Base-by-base conservation (phyloP, 2,329 filamentous ascomycete species). In the Ampelomyces quisqualis region DNA sequence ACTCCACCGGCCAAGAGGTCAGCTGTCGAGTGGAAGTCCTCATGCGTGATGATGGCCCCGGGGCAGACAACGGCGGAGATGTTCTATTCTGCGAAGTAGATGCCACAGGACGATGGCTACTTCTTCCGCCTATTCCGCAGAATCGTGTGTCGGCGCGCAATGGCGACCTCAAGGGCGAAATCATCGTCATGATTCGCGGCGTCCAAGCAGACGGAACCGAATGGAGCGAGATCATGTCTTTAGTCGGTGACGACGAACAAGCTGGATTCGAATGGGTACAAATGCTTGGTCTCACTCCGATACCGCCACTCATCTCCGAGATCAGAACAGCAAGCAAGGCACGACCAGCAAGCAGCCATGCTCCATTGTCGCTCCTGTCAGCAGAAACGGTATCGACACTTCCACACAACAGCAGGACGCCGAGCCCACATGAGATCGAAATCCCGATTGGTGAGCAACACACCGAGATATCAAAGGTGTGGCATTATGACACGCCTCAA, bases 31-130 rank as follows among this genome's bases (percentile, higher is more conserved):
- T 95, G 11, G 93, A 98, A 65, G 66, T 98, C 20, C 77, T 97
- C 10, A 79, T 91, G 51, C 82, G 93, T 60, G 91, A 97, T 61
- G 88, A 88, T 55, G 76, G 82, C 17, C 75, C 78, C n/a, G 79
- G 80, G 34, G 76, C 79, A 23, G 79, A 79, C 3, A 80, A 85
- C 48, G 74, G 79, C 34, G 90, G 91, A 5, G 93, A 98, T 65
- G 66, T 98, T n/a, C 78, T 98, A 15, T 85, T 98, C 41, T 90
- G 91, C 53, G 90, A 97, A 67, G 82, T 90, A n/a, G 89, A 90
- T 30, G 79, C 81, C 37, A 77, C 79, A 5, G 82, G 85, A 10
- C 81, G 82, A 38, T 97, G 89, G 82, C 78, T 98, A 4, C 77
- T 98, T 0, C 95, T 98, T 59, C 86, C 90, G n/a, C 91, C 93